Evolutionary conservation across 371 early-diverging fungal species (phyloP), one percentile per base, ranked within the genome.

Genomic region (Actinomortierella ambigua): DNA sequence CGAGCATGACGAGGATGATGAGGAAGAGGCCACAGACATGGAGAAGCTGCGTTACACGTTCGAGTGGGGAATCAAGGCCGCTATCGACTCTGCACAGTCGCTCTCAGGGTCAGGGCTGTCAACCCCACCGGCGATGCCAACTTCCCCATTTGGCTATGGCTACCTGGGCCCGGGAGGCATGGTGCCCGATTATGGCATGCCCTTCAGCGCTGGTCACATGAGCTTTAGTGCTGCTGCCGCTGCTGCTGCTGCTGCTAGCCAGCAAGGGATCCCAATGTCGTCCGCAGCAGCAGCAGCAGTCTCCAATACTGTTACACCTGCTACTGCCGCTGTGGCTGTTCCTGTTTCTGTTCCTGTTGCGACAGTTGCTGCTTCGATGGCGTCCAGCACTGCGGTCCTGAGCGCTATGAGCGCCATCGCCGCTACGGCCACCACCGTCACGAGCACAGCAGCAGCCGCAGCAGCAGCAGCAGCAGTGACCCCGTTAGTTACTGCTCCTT

Each of bases 51-150:
- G 71, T 2, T 71, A 71, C 57, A 61, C 65, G 51, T 71, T 65
- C 22, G 71, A 71, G 43, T 71, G 65, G 40, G 66, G 65, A 15
- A 71, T 71, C 66, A 71, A 71, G 57, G 65, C 71, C 15, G 71
- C 71, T 1, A 71, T 71, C 22, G 66, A 71, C 43, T 65, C 71
- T 13, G 64, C 70, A 2, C 70, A 65, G 4, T 65, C 65, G 24
- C 43, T 70, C 44, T 57, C 61, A 1, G 70, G 65, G 42, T 57
- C 61, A 1, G 70, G 65, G 42, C 34, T 34, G 34, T 34, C 34
- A 34, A 34, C 34, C 11, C 34, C 34, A 34, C 34, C 34, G 11
- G 34, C 34, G 7, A 34, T 34, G 34, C 11, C 34, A 34, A 4
- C 34, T 4, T 34, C 34, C 7, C 34, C 34, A 6, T 34, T 34